phyloP scores from a whole-genome alignment of 345 rosid genomes.

The Ceriops decandra region DNA sequence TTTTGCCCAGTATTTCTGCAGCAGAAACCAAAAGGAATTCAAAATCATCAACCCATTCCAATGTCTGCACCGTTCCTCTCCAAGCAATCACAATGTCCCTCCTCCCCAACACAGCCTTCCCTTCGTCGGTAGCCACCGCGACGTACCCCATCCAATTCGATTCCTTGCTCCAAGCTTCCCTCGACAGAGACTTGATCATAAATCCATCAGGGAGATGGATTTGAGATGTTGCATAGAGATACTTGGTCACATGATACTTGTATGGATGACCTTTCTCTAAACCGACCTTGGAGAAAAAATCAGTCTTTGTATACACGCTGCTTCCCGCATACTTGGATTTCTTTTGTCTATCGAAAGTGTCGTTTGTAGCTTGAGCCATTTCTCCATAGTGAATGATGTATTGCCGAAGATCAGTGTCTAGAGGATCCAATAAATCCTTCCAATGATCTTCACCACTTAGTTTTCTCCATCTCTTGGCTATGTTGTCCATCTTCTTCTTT shows the following conservation, averaged over 20 bases:
- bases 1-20: slow-evolving; percentile 42
- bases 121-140: slow-evolving; percentile 77
- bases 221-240: slow-evolving; percentile 63
- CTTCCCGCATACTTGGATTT: slow-evolving; percentile 58
- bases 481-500: slow-evolving; percentile 6
- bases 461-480: slow-evolving; percentile 56
- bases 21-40: slow-evolving; percentile 51
- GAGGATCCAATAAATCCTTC: slow-evolving; percentile 61
- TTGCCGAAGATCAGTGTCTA: slow-evolving; percentile 64
- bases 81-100: slow-evolving; percentile 81
- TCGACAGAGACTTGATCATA: slow-evolving; percentile 48
- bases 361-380: slow-evolving; percentile 77
- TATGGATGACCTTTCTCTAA: slow-evolving; percentile 51
- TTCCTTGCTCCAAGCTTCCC: slow-evolving; percentile 83
- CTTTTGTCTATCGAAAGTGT: slow-evolving; percentile 55
- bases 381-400: slow-evolving; percentile 76
- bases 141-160: slow-evolving; percentile 86
- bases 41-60: slow-evolving; percentile 74
- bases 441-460: slow-evolving; percentile 64
- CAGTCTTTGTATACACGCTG: slow-evolving; percentile 45
- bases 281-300: slow-evolving; percentile 57
- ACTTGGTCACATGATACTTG: slow-evolving; percentile 64
- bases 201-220: slow-evolving; percentile 66
- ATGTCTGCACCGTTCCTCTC: slow-evolving; percentile 73
- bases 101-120: slow-evolving; percentile 56